Conservation (phyloP, 2,329 filamentous ascomycete genomes). For the Teratosphaeria nubilosa region DNA sequence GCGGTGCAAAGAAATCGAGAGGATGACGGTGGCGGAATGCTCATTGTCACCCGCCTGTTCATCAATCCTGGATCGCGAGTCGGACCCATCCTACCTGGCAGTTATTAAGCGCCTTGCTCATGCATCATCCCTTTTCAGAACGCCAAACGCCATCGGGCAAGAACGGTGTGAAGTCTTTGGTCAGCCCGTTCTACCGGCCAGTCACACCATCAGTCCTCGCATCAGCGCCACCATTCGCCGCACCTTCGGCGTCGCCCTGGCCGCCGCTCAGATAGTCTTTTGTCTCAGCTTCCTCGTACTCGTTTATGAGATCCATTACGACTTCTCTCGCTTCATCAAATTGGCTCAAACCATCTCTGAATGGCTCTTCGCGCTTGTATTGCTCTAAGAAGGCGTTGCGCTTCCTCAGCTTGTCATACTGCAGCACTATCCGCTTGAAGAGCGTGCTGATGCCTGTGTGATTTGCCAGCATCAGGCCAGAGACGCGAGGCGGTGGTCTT, state of each 20-base stretch:
- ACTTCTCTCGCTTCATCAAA: conserved; percentile 93
- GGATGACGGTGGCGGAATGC: neutral
- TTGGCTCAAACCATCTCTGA: conserved; percentile 81
- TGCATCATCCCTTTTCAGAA: neutral
- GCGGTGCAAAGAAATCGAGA: neutral
- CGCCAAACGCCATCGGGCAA: neutral
- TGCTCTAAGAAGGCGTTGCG: conserved; percentile 92
- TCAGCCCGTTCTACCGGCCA: neutral
- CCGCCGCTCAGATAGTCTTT: conserved; percentile 74
- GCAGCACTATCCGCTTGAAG: conserved; percentile 85
- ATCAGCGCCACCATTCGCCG: conserved; percentile 22
- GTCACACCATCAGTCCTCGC: conserved; percentile 28
- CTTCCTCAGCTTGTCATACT: conserved; percentile 91
- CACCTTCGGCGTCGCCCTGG: conserved; percentile 14
- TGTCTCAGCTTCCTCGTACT: conserved; percentile 92
- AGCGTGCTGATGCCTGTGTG: conserved; percentile 95
- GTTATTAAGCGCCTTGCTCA: neutral
- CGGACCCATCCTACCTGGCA: neutral
- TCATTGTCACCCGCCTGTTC: neutral
- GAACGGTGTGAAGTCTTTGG: neutral
- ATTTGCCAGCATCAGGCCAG: conserved; percentile 93
- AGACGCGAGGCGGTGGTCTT: conserved; percentile 78
- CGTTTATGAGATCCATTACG: conserved; percentile 78
- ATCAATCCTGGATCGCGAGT: neutral
- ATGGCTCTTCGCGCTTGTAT: conserved; percentile 92